Evolutionary conservation across 73 alveolate species (phyloP).

Genomic region (Symbiodinium natans): DNA sequence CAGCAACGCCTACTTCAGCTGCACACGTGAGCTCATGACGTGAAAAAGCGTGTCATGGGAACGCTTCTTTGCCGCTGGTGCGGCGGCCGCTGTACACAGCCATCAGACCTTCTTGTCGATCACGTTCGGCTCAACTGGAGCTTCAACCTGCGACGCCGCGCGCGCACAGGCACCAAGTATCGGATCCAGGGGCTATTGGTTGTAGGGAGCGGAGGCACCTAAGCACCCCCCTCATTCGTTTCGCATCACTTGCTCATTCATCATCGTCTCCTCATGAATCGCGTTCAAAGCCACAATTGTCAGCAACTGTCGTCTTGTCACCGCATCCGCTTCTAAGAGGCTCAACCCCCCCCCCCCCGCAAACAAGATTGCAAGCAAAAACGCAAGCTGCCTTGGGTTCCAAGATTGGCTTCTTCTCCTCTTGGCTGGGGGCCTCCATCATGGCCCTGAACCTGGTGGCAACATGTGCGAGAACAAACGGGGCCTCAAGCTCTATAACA

Average conservation of each 20-base stretch:
- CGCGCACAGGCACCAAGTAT: no score
- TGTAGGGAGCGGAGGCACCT: no score
- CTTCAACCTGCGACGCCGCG: background rate
- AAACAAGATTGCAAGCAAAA: no score
- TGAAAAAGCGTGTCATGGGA: no score
- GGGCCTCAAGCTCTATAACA: no score
- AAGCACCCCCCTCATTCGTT: no score
- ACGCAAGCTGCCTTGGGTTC: background rate
- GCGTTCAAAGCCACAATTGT: slow-evolving; percentile 35
- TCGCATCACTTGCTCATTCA: no score
- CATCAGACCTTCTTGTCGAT: background rate
- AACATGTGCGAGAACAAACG: no score
- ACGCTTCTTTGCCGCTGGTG: background rate
- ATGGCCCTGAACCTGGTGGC: slow-evolving; percentile 37
- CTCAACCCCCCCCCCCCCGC: no score
- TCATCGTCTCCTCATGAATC: background rate
- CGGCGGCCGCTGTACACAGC: background rate
- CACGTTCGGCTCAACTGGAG: background rate
- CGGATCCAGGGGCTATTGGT: no score
- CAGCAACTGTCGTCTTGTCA: background rate
- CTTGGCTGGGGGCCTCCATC: slow-evolving; percentile 17
- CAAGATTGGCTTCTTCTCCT: slow-evolving; percentile 68
- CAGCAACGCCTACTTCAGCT: background rate
- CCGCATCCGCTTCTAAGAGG: background rate
- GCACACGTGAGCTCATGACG: background rate